Evolutionary conservation across 176 grass and related monocot species (phyloP), one percentile per base, ranked within the genome.

Genomic region (Pontederia crassipes): DNA sequence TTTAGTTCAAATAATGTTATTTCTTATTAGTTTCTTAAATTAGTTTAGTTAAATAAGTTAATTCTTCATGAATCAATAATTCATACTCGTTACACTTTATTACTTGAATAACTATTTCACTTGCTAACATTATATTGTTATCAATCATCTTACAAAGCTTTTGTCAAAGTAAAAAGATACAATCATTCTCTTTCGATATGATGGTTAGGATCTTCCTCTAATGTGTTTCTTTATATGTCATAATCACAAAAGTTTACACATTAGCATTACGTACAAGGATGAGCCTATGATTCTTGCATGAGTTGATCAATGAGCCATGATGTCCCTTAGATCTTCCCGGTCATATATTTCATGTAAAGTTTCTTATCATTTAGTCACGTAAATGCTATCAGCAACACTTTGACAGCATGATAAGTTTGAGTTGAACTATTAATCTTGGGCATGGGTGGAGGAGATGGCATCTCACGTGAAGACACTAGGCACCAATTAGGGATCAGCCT

Each of bases 141-240:
- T n/a, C n/a, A n/a, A n/a, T n/a, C n/a, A n/a, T n/a, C n/a, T n/a
- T 90, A 90, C 52, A 96, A 90, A 85, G 77, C 83, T 67, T 96
- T 85, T 72, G 81, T 82, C 53, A 20, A 88, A 83, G 92, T 91
- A 75, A 59, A 12, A n/a, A n/a, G n/a, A n/a, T n/a, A n/a, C n/a
- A n/a, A n/a, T n/a, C n/a, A n/a, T n/a, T n/a, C n/a, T n/a, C n/a
- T n/a, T n/a, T n/a, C n/a, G n/a, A n/a, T n/a, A n/a, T 13, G 16
- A 7, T 17, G n/a, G n/a, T n/a, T n/a, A n/a, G n/a, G n/a, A n/a
- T n/a, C n/a, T n/a, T n/a, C n/a, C n/a, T n/a, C n/a, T n/a, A n/a
- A n/a, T n/a, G 2, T 35, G 29, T 13, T 10, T 68, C 18, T 67
- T 4, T 26, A 68, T 71, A 88, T 81, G 61, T 79, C 64, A 64